Base-by-base conservation (phyloP, 2,329 filamentous ascomycete genomes). In the Cordyceps tenuipes region DNA sequence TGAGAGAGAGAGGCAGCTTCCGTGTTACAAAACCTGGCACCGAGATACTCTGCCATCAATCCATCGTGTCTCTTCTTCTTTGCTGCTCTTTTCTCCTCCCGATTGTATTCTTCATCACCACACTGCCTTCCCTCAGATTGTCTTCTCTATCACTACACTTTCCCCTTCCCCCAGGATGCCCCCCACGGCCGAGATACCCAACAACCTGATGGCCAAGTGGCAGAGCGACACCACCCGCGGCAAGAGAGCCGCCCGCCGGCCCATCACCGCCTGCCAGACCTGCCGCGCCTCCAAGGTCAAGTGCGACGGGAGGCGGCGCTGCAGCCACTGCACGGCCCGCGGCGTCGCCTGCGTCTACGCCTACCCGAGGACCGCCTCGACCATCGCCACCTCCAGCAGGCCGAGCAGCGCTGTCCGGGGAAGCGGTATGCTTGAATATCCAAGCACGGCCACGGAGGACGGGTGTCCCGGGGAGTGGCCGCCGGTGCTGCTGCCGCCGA, bases 131-230 rank as follows among this genome's bases (percentile, higher is more conserved):
- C n/a, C n/a, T n/a, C n/a, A n/a, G n/a, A n/a, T n/a, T n/a, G n/a
- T n/a, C n/a, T n/a, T n/a, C n/a, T n/a, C n/a, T n/a, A n/a, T n/a
- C n/a, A n/a, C n/a, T n/a, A n/a, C n/a, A n/a, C n/a, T n/a, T n/a
- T n/a, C n/a, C n/a, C n/a, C n/a, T n/a, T n/a, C n/a, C n/a, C n/a
- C n/a, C n/a, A n/a, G n/a, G n/a, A n/a, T n/a, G n/a, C n/a, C n/a
- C n/a, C n/a, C n/a, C n/a, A n/a, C n/a, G n/a, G n/a, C n/a, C n/a
- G n/a, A n/a, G n/a, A n/a, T n/a, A n/a, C n/a, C n/a, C n/a, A n/a
- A n/a, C n/a, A n/a, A 56, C 53, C 34, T 47, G 17, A 56, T 56
- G 29, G 17, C 13, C n/a, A 56, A 39, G 34, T 56, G 53, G 53
- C 53, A 56, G n/a, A 47, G 26, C 43, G 43, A 23, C 36, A 21